These are phyloP conservation scores for Penicillium angulare DNA, from an alignment of 495 filamentous ascomycete genomes.

Conservation along the genomic window DNA sequence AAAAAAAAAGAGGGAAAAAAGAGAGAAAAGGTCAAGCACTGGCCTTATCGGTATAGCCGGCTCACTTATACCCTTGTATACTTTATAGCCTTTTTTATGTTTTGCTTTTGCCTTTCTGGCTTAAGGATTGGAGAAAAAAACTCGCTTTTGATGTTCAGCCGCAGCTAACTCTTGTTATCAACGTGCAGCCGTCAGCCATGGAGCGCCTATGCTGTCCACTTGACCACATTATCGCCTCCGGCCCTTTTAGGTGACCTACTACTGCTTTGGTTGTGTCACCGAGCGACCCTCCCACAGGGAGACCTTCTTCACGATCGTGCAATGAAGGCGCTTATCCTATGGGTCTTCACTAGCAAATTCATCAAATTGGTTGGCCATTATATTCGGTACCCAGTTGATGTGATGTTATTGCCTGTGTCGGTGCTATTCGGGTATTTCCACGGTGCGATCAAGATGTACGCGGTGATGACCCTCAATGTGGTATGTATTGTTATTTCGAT, in stretches of 20 bases:
- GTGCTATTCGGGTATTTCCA: constrained; percentile 78
- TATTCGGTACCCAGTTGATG: constrained; percentile 65
- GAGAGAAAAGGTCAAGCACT: not conserved
- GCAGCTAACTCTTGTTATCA: constrained; percentile 35
- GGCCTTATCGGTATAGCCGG: not conserved
- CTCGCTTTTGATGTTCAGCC: not conserved
- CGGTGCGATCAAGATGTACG: constrained; percentile 74
- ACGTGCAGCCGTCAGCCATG: constrained; percentile 67
- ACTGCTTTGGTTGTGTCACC: constrained; percentile 53
- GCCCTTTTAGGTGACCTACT: constrained; percentile 63
- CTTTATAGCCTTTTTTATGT: not conserved
- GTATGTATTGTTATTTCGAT: constrained; percentile 44
- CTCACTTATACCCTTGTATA: not conserved
- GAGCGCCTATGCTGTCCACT: constrained; percentile 73
- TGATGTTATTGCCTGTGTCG: constrained; percentile 67
- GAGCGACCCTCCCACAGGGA: constrained; percentile 47
- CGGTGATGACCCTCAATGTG: constrained; percentile 65
- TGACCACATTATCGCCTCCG: constrained; percentile 71
- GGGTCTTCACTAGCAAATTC: constrained; percentile 72
- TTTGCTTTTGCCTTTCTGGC: not conserved
- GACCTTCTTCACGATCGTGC: constrained; percentile 39
- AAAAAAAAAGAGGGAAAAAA: no score
- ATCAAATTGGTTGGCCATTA: constrained; percentile 76
- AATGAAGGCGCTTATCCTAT: constrained; percentile 51
- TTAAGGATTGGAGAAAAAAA: not conserved